Evolutionary conservation across 106 monocot genomes (phyloP).

Genomic region (Acorus gramineus): DNA sequence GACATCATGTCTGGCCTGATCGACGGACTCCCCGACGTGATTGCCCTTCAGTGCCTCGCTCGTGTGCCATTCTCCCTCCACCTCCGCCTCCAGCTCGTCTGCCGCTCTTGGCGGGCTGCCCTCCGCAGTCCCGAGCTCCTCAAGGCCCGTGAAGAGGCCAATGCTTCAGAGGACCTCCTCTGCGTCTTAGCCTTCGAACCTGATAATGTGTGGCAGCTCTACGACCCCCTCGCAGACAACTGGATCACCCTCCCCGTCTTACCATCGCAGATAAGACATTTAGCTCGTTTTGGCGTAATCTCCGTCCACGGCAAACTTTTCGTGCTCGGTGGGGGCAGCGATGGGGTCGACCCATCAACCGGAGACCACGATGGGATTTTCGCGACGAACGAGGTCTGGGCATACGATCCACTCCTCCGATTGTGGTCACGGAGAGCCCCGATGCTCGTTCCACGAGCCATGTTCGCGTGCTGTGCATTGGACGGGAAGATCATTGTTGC

Average conservation of each 20-base stretch:
- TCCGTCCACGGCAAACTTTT: slow-evolving; percentile 79
- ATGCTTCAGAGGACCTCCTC: slow-evolving; percentile 60
- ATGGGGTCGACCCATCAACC: slow-evolving; percentile 71
- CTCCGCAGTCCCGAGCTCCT: slow-evolving; percentile 48
- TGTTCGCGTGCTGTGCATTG: slow-evolving; percentile 87
- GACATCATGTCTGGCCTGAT: slow-evolving; percentile 44
- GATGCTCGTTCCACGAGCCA: slow-evolving; percentile 79
- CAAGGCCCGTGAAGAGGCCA: slow-evolving; percentile 40
- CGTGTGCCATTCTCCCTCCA: slow-evolving; percentile 77
- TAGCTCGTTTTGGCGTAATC: slow-evolving; percentile 81
- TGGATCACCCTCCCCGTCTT: slow-evolving; percentile 84
- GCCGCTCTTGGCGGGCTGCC: slow-evolving; percentile 58
- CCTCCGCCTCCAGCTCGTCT: slow-evolving; percentile 48
- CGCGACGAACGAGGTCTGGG: slow-evolving; percentile 92
- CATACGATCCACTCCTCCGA: slow-evolving; percentile 48
- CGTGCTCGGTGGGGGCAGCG: slow-evolving; percentile 90
- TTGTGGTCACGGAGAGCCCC: slow-evolving; percentile 45
- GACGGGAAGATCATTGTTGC: slow-evolving; percentile 83
- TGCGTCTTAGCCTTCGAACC: slow-evolving; percentile 91
- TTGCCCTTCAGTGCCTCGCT: slow-evolving; percentile 72
- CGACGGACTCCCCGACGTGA: slow-evolving; percentile 82
- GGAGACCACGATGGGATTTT: slow-evolving; percentile 90
- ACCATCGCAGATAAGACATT: slow-evolving; percentile 82
- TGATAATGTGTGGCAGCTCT: slow-evolving; percentile 86
- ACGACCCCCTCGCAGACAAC: slow-evolving; percentile 60